Base-by-base conservation (phyloP, 768 basidiomycete species). In the Pilatotrama ljubarskyi region DNA sequence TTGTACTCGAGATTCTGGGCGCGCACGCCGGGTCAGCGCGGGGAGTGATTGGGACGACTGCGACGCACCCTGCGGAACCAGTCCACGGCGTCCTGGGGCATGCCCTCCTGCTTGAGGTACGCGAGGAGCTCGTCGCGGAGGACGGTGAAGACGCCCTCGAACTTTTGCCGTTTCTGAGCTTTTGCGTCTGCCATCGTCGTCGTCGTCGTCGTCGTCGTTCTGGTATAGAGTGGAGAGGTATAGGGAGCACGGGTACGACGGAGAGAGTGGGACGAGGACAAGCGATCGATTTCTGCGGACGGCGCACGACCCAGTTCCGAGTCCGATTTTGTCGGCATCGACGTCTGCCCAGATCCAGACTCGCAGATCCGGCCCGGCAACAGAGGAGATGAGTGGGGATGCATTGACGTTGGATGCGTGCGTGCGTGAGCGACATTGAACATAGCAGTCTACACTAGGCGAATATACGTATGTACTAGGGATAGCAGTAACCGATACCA, bases 1-100 rank as follows among this genome's bases (percentile, higher is more conserved):
- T 98, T 98, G 79, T 94, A 90, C 65, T 95, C 84, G 56, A 98
- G 78, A 72, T 82, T 95, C 93, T 95, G 66, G 6, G 3, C 24
- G 11, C 22, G 40, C 18, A 24, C 32, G 47, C 14, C 10, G 5
- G 20, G 24, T 29, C 48, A 55, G 47, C n/a, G n/a, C n/a, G n/a
- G n/a, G n/a, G 17, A 18, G 36, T 49, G 24, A 51, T 37, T 7
- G 38, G n/a, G 15, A 49, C n/a, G 18, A 17, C 29, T 18, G 20
- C 11, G 38, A 77, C 86, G 40, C 58, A 96, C 95, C 62, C 82
- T 82, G 64, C 81, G 80, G 73, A 85, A 98, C 93, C 94, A 98
- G 46, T 88, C 84, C 29, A 88, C 73, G 1, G 91, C 93, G 54
- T 95, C 93, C 37, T 78, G 63, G 3, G 96, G 94, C 86, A 98